phyloP scores from a whole-genome alignment of 1,284 basidiomycete genomes.

The Coriolopsis trogii region DNA sequence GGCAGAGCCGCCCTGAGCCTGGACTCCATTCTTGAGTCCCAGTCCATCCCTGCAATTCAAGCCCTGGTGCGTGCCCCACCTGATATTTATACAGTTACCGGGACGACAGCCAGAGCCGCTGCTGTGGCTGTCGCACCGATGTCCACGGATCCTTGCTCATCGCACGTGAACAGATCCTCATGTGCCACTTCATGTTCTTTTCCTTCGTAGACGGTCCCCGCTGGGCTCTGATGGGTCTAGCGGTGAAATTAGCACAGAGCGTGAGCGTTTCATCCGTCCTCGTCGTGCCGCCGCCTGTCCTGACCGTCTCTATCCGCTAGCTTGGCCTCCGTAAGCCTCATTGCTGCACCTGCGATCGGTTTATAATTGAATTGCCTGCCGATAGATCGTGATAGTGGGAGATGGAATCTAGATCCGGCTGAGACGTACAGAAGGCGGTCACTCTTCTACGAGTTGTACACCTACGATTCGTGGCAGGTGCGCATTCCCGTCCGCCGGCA shows the following conservation, averaged over 20 bases:
- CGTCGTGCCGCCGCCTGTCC: conserved; percentile 6
- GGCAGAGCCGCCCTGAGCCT: conserved; percentile 58
- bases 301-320: conserved; percentile 37
- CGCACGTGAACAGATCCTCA: conserved; percentile 50
- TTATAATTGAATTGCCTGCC: no score
- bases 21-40: conserved; percentile 64
- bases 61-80: conserved; percentile 51
- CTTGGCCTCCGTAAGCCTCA: conserved; percentile 62
- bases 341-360: background rate
- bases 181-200: conserved; percentile 74
- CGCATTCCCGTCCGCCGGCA: conserved; percentile 16
- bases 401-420: conserved; percentile 61
- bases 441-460: conserved; percentile 65
- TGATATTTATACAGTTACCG: background rate
- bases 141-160: conserved; percentile 35
- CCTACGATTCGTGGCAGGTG: conserved; percentile 75
- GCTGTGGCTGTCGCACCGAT: conserved; percentile 24
- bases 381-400: conserved; percentile 72
- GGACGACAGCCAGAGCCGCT: background rate
- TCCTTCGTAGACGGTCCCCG: conserved; percentile 65
- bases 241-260: conserved; percentile 68
- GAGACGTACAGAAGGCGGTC: conserved; percentile 65
- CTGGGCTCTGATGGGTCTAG: conserved; percentile 70
- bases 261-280: conserved; percentile 43
- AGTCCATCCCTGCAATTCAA: conserved; percentile 62